phyloP scores from a whole-genome alignment of 768 basidiomycete species.

The Termitomyces sp. region DNA sequence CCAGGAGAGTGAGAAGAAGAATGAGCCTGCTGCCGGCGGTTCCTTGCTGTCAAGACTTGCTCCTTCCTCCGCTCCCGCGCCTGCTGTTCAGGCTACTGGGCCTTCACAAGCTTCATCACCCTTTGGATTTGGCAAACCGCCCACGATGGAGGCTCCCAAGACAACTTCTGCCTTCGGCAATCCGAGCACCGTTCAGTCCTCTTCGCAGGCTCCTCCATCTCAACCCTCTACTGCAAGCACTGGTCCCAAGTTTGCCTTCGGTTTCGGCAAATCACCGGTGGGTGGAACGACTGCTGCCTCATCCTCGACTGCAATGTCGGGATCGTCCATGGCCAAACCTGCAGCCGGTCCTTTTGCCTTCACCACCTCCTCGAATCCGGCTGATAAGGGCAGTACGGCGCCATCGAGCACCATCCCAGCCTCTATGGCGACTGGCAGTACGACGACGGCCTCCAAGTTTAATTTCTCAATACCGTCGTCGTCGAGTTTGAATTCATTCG shows the following conservation, averaged over 20 bases:
- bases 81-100: constrained; percentile 9
- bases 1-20: constrained; percentile 16
- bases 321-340: constrained; percentile 23
- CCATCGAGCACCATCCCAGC: not conserved
- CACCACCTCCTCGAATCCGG: constrained; percentile 18
- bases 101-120: constrained; percentile 13
- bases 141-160: constrained; percentile 20
- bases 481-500: constrained; percentile 4
- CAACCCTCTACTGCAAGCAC: constrained; percentile 24
- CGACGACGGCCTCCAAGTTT: constrained; percentile 16
- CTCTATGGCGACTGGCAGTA: not conserved
- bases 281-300: constrained; percentile 13
- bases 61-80: constrained; percentile 13
- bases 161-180: constrained; percentile 23
- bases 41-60: constrained; percentile 25
- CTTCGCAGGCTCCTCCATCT: constrained; percentile 18
- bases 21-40: constrained; percentile 10
- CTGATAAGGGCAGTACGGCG: constrained; percentile 9
- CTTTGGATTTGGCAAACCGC: constrained; percentile 20
- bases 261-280: constrained; percentile 21
- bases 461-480: constrained; percentile 14
- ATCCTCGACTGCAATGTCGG: constrained; percentile 21
- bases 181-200: constrained; percentile 16
- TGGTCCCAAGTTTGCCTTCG: constrained; percentile 38
- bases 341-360: constrained; percentile 22